phyloP scores from a whole-genome alignment of 495 filamentous ascomycete genomes.

The Astrothelium subdiscretum region DNA sequence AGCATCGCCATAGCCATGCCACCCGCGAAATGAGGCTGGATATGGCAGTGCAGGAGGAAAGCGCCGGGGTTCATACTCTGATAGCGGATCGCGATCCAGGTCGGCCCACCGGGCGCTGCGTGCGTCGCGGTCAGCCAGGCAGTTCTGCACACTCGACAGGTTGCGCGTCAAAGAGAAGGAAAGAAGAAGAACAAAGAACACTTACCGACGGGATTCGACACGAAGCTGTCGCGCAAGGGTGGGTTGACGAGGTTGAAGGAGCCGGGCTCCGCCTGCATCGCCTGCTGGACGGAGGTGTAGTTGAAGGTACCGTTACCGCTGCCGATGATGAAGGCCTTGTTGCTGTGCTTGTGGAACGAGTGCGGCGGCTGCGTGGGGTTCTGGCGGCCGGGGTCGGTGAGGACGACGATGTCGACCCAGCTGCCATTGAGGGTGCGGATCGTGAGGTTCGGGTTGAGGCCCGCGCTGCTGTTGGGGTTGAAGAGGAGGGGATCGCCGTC shows the following conservation, averaged over 20 bases:
- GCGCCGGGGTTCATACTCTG: conserved; percentile 47
- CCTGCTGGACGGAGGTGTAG: conserved; percentile 41
- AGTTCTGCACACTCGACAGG: neutral
- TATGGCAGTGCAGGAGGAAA: conserved; percentile 51
- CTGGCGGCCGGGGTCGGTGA: conserved; percentile 24
- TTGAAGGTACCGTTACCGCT: conserved; percentile 37
- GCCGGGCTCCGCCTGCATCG: conserved; percentile 32
- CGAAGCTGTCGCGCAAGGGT: conserved; percentile 38
- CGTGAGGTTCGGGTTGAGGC: conserved; percentile 25
- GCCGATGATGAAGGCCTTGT: conserved; percentile 47
- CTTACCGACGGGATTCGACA: conserved; percentile 28
- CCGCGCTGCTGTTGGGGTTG: conserved; percentile 24
- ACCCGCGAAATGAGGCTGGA: conserved; percentile 43
- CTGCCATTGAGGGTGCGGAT: conserved; percentile 37
- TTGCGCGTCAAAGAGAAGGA: neutral
- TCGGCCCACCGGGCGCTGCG: conserved; percentile 16
- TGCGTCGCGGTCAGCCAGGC: neutral
- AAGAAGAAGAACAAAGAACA: neutral
- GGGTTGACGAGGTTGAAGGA: conserved; percentile 47
- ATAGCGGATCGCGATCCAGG: conserved; percentile 46
- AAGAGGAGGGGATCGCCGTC: conserved; percentile 33
- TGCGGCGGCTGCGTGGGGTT: conserved; percentile 32
- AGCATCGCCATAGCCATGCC: conserved; percentile 46
- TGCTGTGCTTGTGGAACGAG: conserved; percentile 53
- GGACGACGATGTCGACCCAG: conserved; percentile 48